Percentiles rank a stretch among this genome's conserved stretches.
phyloP scores from a whole-genome alignment of 2,329 filamentous ascomycete species.

The Phialophora macrospora region DNA sequence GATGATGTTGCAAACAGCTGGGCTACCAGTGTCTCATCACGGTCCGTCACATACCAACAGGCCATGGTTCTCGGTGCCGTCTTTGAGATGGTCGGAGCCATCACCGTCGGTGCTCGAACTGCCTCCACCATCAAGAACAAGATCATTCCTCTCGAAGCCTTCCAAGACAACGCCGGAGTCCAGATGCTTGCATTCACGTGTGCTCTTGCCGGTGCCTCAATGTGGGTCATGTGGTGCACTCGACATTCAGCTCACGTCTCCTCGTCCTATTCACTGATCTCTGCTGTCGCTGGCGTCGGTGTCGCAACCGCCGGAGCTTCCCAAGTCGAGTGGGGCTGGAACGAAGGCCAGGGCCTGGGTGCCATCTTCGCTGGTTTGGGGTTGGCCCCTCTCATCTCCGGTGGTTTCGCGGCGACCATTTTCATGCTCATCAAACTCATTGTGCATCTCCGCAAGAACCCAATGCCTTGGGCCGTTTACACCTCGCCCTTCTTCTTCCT shows the following conservation, averaged over 20 bases:
- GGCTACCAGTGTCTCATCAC: conserved; percentile 80
- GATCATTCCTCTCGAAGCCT: conserved; percentile 67
- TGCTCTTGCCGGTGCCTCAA: conserved; percentile 66
- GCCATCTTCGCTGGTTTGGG: conserved; percentile 73
- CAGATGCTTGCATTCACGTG: conserved; percentile 72
- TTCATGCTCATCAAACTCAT: conserved; percentile 73
- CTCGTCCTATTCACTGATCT: conserved; percentile 73
- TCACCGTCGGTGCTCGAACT: conserved; percentile 70
- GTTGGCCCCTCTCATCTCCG: conserved; percentile 73
- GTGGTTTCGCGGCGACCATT: conserved; percentile 67
- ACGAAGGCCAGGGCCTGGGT: conserved; percentile 69
- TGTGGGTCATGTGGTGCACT: conserved; percentile 83
- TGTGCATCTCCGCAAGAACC: conserved; percentile 74
- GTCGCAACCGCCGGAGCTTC: conserved; percentile 67
- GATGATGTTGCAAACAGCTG: conserved; percentile 85
- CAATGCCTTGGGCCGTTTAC: conserved; percentile 73
- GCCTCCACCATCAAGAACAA: conserved; percentile 81
- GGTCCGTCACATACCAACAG: conserved; percentile 72
- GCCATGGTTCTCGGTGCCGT: conserved; percentile 69
- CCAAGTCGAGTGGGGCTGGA: conserved; percentile 72
- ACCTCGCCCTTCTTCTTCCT: conserved; percentile 78
- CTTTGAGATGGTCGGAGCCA: conserved; percentile 71
- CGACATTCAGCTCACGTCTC: conserved; percentile 73
- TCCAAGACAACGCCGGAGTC: conserved; percentile 65
- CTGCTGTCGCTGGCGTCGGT: conserved; percentile 70